phyloP scores from a whole-genome alignment of 495 filamentous ascomycete species.

The Chlorociboria aeruginascens region DNA sequence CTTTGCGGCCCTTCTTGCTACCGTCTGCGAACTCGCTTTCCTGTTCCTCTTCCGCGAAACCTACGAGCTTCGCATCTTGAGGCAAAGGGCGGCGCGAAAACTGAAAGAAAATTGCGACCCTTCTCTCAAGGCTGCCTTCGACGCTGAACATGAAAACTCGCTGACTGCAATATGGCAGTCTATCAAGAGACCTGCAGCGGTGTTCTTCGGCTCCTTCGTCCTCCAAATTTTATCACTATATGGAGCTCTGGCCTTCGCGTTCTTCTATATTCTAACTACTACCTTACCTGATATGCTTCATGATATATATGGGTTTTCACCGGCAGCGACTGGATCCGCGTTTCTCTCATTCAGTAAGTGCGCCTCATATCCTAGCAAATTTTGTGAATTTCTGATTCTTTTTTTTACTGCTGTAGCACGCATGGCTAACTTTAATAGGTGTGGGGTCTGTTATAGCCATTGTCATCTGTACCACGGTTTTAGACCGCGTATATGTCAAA shows the following conservation, averaged over 20 bases:
- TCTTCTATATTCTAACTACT: conserved; percentile 41
- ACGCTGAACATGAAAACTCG: conserved; percentile 17
- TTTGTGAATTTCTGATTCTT: too few species aligned
- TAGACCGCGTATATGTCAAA: conserved; percentile 41
- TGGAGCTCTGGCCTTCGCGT: conserved; percentile 36
- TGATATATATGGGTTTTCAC: conserved; percentile 32
- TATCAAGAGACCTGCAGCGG: conserved; percentile 32
- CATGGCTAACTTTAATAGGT: conserved; percentile 27
- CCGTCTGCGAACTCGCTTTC: conserved; percentile 30
- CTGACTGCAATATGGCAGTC: conserved; percentile 21
- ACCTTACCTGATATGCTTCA: conserved; percentile 39
- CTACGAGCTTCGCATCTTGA: conserved; percentile 28
- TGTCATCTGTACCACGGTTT: conserved; percentile 28
- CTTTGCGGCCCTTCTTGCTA: conserved; percentile 36
- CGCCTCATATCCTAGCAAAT: too few species aligned
- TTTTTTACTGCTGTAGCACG: not conserved
- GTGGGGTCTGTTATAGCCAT: conserved; percentile 37
- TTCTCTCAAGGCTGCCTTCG: conserved; percentile 33
- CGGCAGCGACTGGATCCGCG: conserved; percentile 31
- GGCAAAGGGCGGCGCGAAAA: conserved; percentile 27
- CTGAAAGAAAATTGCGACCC: conserved; percentile 29
- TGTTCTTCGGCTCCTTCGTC: conserved; percentile 36
- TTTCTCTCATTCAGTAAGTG: conserved; percentile 41
- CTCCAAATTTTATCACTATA: conserved; percentile 36
- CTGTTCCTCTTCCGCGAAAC: conserved; percentile 41